Percentiles rank a stretch among this genome's conserved stretches.
These are phyloP conservation scores for Fusarium agapanthi DNA, from an alignment of 2,329 filamentous ascomycete species.

Conservation along the genomic window DNA sequence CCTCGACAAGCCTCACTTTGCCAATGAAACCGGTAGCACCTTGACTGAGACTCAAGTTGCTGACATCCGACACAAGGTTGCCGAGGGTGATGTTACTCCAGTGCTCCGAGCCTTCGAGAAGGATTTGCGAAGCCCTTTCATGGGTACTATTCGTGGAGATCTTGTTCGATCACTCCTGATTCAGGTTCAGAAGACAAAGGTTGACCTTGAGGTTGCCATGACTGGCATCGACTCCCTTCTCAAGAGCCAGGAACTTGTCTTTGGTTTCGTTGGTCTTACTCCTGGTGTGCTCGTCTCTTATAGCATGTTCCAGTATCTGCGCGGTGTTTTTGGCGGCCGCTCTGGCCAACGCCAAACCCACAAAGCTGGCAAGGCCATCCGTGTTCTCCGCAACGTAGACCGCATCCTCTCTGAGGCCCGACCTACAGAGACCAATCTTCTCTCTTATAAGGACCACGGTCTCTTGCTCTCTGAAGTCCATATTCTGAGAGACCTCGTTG, in stretches of 20 bases:
- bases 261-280: slow-evolving; percentile 95
- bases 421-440: slow-evolving; percentile 75
- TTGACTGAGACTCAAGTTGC: slow-evolving; percentile 75
- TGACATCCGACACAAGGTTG: slow-evolving; percentile 80
- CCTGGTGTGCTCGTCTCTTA: slow-evolving; percentile 90
- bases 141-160: slow-evolving; percentile 85
- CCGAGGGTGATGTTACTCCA: slow-evolving; percentile 91
- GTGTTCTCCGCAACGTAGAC: slow-evolving; percentile 87
- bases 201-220: slow-evolving; percentile 95
- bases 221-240: slow-evolving; percentile 93
- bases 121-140: slow-evolving; percentile 82
- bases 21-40: slow-evolving; percentile 54
- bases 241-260: slow-evolving; percentile 96
- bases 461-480: slow-evolving; percentile 91
- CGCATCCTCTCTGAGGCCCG: slow-evolving; percentile 76
- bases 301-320: slow-evolving; percentile 76
- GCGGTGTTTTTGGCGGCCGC: slow-evolving; percentile 73
- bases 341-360: slow-evolving; percentile 72
- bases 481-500: slow-evolving; percentile 71
- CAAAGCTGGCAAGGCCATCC: slow-evolving; percentile 74
- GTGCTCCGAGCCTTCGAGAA: slow-evolving; percentile 91
- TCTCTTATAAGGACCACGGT: slow-evolving; percentile 93
- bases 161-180: slow-evolving; percentile 90
- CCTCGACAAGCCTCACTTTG: slow-evolving; percentile 76
- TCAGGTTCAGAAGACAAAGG: slow-evolving; percentile 98